Percentiles rank a stretch among this genome's conserved stretches.
phyloP scores from a whole-genome alignment of 1,139 yeast species.

The Debaryomyces nepalensis region DNA sequence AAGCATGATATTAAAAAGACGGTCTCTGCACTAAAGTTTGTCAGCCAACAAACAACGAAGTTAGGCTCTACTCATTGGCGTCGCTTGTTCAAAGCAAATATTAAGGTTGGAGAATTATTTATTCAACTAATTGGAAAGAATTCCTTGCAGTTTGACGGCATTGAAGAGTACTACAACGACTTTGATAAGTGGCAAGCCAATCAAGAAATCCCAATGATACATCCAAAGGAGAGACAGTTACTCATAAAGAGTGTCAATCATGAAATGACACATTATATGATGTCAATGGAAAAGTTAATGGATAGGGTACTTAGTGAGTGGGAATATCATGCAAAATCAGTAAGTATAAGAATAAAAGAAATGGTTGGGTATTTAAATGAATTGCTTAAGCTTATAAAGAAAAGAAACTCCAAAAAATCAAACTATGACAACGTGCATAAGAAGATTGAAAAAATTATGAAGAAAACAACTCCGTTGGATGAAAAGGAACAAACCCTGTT shows the following conservation, averaged over 20 bases:
- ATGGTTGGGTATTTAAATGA: conserved; percentile 45
- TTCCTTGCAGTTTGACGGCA: conserved; percentile 48
- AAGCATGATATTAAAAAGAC: conserved; percentile 48
- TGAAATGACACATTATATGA: conserved; percentile 36
- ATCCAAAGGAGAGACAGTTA: conserved; percentile 44
- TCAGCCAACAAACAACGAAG: conserved; percentile 40
- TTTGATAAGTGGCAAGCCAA: conserved; percentile 38
- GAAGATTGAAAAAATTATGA: conserved; percentile 46
- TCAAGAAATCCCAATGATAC: conserved; percentile 39
- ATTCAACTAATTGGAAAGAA: conserved; percentile 40
- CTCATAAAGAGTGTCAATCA: conserved; percentile 34
- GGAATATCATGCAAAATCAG: conserved; percentile 34
- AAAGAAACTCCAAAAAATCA: conserved; percentile 48
- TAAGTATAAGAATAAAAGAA: conserved; percentile 39
- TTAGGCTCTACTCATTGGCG: conserved; percentile 42
- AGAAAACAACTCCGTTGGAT: conserved; percentile 39
- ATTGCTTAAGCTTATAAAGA: conserved; percentile 45
- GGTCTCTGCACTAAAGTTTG: conserved; percentile 47
- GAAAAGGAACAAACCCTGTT: conserved; percentile 46
- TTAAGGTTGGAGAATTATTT: conserved; percentile 38
- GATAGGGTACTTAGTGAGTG: conserved; percentile 37
- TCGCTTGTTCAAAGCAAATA: conserved; percentile 37
- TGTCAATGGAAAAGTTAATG: conserved; percentile 35
- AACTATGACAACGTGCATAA: conserved; percentile 45
- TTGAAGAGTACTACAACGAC: conserved; percentile 44